These are phyloP conservation scores for Pestalotiopsis sp. DNA, from an alignment of 2,329 filamentous ascomycete species.

Conservation along the genomic window DNA sequence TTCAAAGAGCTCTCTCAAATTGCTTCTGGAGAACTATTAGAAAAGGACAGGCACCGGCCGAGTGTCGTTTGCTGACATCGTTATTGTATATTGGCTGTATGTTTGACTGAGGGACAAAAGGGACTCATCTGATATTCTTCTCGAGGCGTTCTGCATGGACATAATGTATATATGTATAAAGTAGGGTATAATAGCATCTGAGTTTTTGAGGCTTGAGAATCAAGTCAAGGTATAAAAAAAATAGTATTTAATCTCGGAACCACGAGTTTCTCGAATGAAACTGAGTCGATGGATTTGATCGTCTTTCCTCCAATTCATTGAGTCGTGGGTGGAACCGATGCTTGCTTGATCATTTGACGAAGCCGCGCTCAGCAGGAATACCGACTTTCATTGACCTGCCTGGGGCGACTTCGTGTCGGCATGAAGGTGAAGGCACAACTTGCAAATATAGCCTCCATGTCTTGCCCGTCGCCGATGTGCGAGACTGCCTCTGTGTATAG, in stretches of 20 bases:
- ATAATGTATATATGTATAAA: background rate
- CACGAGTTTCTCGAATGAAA: background rate
- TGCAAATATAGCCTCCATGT: no score
- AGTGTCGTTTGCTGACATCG: background rate
- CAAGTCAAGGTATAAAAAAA: background rate
- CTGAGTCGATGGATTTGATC: no score
- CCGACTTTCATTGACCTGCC: no score
- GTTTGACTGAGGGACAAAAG: background rate
- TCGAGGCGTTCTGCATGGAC: background rate
- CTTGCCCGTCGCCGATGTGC: no score
- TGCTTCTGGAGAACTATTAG: conserved; percentile 1
- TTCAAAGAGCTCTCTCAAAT: background rate
- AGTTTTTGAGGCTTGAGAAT: background rate
- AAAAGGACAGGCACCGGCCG: background rate
- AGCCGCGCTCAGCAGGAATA: no score
- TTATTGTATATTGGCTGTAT: no score
- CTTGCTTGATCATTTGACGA: no score
- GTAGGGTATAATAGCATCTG: background rate
- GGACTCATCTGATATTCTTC: background rate
- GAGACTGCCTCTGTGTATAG: background rate
- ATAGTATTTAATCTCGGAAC: background rate
- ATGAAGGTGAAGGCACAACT: no score
- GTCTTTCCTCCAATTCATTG: no score
- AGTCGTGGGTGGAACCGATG: no score
- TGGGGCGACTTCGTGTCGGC: no score